These are phyloP conservation scores for Epichloe aotearoae DNA, from an alignment of 2,329 filamentous ascomycete species.

Conservation along the genomic window DNA sequence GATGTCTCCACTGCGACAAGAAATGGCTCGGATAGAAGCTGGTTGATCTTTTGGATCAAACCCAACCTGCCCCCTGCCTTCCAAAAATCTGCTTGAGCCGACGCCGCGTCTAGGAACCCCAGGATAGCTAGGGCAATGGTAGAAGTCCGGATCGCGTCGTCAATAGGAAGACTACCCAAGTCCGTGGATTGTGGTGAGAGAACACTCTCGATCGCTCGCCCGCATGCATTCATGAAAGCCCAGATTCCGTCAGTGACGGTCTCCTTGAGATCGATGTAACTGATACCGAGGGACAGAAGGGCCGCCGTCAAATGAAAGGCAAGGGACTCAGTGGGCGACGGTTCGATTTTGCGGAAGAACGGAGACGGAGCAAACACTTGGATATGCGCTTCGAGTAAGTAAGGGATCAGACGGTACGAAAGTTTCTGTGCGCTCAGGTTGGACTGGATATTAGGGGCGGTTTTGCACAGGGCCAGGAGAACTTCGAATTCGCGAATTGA, in stretches of 20 bases:
- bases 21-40: slow-evolving; percentile 71
- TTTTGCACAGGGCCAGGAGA: slow-evolving; percentile 80
- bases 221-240: slow-evolving; percentile 60
- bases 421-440: slow-evolving; percentile 64
- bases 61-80: slow-evolving; percentile 56
- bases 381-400: slow-evolving; percentile 71
- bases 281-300: slow-evolving; percentile 65
- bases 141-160: slow-evolving; percentile 55
- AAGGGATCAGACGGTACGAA: slow-evolving; percentile 65
- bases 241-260: slow-evolving; percentile 53
- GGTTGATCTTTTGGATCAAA: slow-evolving; percentile 57
- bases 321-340: slow-evolving; percentile 78
- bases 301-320: slow-evolving; percentile 68
- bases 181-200: slow-evolving; percentile 40
- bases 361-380: slow-evolving; percentile 71
- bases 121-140: slow-evolving; percentile 75
- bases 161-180: slow-evolving; percentile 44
- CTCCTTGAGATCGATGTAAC: slow-evolving; percentile 55
- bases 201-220: slow-evolving; percentile 43
- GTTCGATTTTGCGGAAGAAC: slow-evolving; percentile 69
- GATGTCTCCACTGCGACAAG: slow-evolving; percentile 78
- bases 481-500: slow-evolving; percentile 85
- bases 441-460: slow-evolving; percentile 61
- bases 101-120: slow-evolving; percentile 76
- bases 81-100: slow-evolving; percentile 73